Conservation (phyloP, 2,329 filamentous ascomycete genomes). For the Neopestalotiopsis sp. region DNA sequence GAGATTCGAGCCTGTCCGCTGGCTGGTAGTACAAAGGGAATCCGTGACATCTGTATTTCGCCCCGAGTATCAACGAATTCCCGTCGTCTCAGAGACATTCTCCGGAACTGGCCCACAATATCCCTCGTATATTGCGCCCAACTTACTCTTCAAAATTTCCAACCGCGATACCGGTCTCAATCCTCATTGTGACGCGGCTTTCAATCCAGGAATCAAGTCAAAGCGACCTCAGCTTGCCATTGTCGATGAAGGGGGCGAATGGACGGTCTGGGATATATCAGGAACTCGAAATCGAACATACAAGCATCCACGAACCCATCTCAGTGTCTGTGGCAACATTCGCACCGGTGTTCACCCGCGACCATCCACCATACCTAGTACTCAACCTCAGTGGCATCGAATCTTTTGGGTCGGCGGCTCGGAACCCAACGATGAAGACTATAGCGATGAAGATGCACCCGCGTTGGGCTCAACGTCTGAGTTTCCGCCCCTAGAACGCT, state of each 20-base stretch:
- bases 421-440: conserved; percentile 34
- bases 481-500: conserved; percentile 53
- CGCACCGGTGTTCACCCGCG: conserved; percentile 41
- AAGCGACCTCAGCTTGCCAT: conserved; percentile 66
- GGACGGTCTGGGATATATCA: conserved; percentile 69
- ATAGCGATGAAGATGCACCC: conserved; percentile 38
- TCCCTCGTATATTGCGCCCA: conserved; percentile 59
- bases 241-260: conserved; percentile 68
- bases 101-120: conserved; percentile 28
- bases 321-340: conserved; percentile 49
- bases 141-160: conserved; percentile 58
- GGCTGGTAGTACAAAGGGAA: conserved; percentile 59
- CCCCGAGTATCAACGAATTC: conserved; percentile 51
- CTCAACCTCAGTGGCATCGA: conserved; percentile 44
- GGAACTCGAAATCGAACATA: conserved; percentile 41
- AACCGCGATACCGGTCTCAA: conserved; percentile 57
- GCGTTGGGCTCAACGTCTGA: conserved; percentile 26
- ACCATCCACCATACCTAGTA: conserved; percentile 35
- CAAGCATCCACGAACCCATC: conserved; percentile 38
- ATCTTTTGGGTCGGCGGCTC: conserved; percentile 46
- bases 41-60: conserved; percentile 56
- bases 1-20: conserved; percentile 46
- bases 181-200: conserved; percentile 66
- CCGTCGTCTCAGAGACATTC: conserved; percentile 32
- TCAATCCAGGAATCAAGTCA: conserved; percentile 59